Evolutionary conservation across 139 green algal genomes (phyloP).

Genomic region (Chlorella vulgaris): DNA sequence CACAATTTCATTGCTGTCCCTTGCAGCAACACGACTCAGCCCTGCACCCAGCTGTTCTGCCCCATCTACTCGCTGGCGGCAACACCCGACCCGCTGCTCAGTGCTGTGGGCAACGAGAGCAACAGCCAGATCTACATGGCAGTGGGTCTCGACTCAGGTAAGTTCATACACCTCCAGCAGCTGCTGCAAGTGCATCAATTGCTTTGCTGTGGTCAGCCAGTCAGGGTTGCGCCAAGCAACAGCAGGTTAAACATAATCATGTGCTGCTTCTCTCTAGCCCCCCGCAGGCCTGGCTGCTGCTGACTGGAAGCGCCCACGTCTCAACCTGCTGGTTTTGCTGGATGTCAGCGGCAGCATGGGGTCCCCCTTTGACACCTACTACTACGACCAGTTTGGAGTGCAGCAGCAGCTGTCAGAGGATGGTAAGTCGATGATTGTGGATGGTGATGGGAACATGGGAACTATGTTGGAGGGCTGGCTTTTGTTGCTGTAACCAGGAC

Average conservation of each 20-base stretch:
- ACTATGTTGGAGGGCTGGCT: too few relatives aligned
- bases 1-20: too few relatives aligned
- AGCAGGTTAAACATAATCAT: too few relatives aligned
- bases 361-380: constrained; percentile 37
- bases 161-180: background rate
- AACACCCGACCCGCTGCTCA: constrained; percentile 22
- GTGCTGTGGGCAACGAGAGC: background rate
- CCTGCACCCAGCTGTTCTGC: constrained; percentile 43
- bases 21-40: background rate
- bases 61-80: constrained; percentile 30
- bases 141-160: background rate
- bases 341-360: constrained; percentile 37
- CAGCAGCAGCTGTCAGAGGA: constrained; percentile 17
- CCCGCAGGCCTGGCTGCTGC: background rate
- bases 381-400: constrained; percentile 39
- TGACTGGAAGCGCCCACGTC: constrained; percentile 2
- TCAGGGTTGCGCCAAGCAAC: too few relatives aligned
- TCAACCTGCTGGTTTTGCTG: constrained; percentile 41
- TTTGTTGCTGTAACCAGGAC: too few relatives aligned
- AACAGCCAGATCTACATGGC: background rate
- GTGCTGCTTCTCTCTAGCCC: background rate
- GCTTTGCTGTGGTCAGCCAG: too few relatives aligned
- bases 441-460: too few relatives aligned
- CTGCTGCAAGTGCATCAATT: background rate
- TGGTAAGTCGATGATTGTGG: constrained; percentile 12